A percentile compares a stretch with the other conserved stretches of the same genome.
These are phyloP conservation scores for Penicillium roqueforti DNA, from an alignment of 495 filamentous ascomycete species.

Conservation along the genomic window DNA sequence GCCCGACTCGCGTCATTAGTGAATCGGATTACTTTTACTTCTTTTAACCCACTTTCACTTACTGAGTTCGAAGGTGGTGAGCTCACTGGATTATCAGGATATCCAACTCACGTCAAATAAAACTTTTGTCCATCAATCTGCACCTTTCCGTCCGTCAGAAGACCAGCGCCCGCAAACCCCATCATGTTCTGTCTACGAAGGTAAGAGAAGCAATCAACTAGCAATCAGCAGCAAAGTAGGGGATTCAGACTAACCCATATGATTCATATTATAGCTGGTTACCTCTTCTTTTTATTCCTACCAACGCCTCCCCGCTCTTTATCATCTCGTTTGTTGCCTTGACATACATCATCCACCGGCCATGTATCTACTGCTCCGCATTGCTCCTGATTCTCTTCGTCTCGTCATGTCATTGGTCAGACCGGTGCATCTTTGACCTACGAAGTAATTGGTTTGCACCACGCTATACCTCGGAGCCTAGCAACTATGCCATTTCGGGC, in stretches of 20 bases:
- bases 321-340: conserved; percentile 86
- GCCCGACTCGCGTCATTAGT: conserved; percentile 7
- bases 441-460: conserved; percentile 80
- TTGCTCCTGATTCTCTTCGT: conserved; percentile 84
- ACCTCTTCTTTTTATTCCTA: conserved; percentile 49
- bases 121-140: not conserved
- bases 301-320: conserved; percentile 77
- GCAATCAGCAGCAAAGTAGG: not conserved
- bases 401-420: conserved; percentile 87
- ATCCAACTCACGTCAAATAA: not conserved
- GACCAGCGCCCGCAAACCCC: conserved; percentile 8
- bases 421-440: conserved; percentile 83
- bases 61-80: not conserved
- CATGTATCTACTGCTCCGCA: conserved; percentile 87
- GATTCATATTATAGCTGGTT: conserved; percentile 47
- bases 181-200: conserved; percentile 81
- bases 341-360: conserved; percentile 85
- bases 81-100: not conserved
- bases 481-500: conserved; percentile 15
- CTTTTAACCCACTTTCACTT: not conserved
- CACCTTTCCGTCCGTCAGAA: not conserved
- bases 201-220: conserved; percentile 36
- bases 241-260: not conserved
- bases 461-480: conserved; percentile 40
- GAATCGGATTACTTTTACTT: not conserved